Conservation (phyloP, 805 yeast species). For the Yarrowia sp. region DNA sequence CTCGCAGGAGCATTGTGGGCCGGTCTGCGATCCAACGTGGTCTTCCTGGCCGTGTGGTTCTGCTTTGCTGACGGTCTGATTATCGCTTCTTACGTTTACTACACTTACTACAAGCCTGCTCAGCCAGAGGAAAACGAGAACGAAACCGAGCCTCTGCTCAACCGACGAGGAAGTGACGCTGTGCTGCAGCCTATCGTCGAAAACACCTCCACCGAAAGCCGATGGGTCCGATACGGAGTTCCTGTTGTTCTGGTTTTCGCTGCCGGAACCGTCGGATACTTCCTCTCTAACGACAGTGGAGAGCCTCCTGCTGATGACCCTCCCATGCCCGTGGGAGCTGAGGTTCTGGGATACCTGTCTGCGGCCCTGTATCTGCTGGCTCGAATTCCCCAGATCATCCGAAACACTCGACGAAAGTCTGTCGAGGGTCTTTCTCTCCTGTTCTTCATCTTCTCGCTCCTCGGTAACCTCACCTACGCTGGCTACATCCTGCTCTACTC, state of each 20-base stretch:
- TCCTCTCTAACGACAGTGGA: slow-evolving; percentile 44
- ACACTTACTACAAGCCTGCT: slow-evolving; percentile 34
- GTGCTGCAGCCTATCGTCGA: slow-evolving; percentile 43
- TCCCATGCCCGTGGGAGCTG: slow-evolving; percentile 49
- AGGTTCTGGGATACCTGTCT: slow-evolving; percentile 64
- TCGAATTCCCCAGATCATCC: slow-evolving; percentile 79
- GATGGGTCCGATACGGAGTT: slow-evolving; percentile 50
- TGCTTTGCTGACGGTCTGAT: slow-evolving; percentile 63
- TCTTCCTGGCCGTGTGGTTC: slow-evolving; percentile 71
- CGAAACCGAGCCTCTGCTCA: slow-evolving; percentile 32
- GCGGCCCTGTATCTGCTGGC: slow-evolving; percentile 70
- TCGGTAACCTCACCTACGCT: slow-evolving; percentile 75
- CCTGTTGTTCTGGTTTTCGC: slow-evolving; percentile 60
- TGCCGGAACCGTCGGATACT: slow-evolving; percentile 61
- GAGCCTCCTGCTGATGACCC: slow-evolving; percentile 30
- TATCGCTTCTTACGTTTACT: slow-evolving; percentile 57
- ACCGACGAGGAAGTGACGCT: slow-evolving; percentile 36
- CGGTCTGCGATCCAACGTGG: slow-evolving; percentile 61
- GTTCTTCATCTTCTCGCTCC: slow-evolving; percentile 67
- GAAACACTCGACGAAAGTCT: slow-evolving; percentile 72
- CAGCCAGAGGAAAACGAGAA: background rate
- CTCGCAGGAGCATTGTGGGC: slow-evolving; percentile 70
- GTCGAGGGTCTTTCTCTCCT: slow-evolving; percentile 83
- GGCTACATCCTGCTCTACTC: slow-evolving; percentile 67
- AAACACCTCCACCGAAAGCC: slow-evolving; percentile 38